A percentile compares a stretch with the other conserved stretches of the same genome.
Evolutionary conservation across 768 basidiomycete species (phyloP).

Genomic region (Boletus sensibilis): DNA sequence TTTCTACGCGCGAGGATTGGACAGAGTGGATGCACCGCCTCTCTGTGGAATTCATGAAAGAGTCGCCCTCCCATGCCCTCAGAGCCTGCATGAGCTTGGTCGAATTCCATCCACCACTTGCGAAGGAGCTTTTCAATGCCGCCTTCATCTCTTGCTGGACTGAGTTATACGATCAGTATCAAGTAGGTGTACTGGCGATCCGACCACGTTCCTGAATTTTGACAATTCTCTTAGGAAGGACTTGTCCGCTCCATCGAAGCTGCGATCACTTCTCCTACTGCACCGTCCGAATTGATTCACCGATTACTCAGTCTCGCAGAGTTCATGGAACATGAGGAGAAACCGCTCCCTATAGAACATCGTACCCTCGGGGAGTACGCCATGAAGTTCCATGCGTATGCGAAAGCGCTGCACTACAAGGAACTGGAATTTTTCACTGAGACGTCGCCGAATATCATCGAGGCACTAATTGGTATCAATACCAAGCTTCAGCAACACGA

Average conservation of each 20-base stretch:
- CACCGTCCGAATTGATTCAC: slow-evolving; percentile 88
- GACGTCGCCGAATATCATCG: slow-evolving; percentile 86
- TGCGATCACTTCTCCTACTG: slow-evolving; percentile 74
- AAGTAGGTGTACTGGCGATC: slow-evolving; percentile 47
- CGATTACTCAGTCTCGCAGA: slow-evolving; percentile 91
- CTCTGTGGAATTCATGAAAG: slow-evolving; percentile 94
- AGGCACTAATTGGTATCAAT: slow-evolving; percentile 94
- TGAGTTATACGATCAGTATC: slow-evolving; percentile 94
- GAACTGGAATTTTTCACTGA: slow-evolving; percentile 96
- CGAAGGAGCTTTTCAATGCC: slow-evolving; percentile 94
- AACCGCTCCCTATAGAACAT: slow-evolving; percentile 89
- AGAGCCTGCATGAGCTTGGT: slow-evolving; percentile 94
- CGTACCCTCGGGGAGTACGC: slow-evolving; percentile 93
- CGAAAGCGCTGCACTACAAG: slow-evolving; percentile 98
- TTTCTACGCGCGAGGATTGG: slow-evolving; percentile 86
- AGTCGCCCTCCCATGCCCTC: slow-evolving; percentile 97
- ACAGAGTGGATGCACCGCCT: slow-evolving; percentile 92
- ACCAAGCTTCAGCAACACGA: slow-evolving; percentile 96
- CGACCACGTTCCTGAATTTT: background rate
- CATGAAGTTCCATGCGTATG: slow-evolving; percentile 89
- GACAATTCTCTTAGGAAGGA: slow-evolving; percentile 66
- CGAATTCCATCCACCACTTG: slow-evolving; percentile 86
- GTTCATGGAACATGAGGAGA: slow-evolving; percentile 99
- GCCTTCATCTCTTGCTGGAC: slow-evolving; percentile 98
- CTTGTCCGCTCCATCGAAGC: slow-evolving; percentile 85